Evolutionary conservation across 345 rosid genomes (phyloP).

Genomic region (Angophora floribunda): DNA sequence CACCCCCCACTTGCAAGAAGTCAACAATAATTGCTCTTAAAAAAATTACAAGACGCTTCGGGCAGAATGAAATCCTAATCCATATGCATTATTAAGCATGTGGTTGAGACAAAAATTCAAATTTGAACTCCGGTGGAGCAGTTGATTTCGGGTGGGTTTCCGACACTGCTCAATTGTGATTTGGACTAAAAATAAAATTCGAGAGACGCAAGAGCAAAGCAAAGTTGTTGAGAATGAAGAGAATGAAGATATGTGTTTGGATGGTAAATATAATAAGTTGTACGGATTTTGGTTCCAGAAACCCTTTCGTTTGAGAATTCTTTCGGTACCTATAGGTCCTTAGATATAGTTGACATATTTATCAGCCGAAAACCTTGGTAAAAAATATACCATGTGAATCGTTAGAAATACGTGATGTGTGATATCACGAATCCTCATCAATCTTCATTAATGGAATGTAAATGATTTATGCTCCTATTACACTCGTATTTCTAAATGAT

Average conservation of each 20-base stretch:
- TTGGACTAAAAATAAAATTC: background rate
- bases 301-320: background rate
- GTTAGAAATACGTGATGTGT: too few species aligned
- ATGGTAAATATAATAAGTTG: background rate
- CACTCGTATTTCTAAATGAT: too few species aligned
- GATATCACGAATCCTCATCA: background rate
- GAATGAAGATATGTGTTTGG: background rate
- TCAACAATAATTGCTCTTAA: background rate
- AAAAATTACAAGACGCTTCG: background rate
- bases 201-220: background rate
- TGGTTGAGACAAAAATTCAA: background rate
- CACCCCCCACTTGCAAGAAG: too few species aligned
- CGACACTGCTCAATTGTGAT: too few species aligned
- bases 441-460: background rate
- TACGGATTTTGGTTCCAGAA: background rate
- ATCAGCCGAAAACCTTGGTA: background rate
- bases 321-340: background rate
- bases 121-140: background rate
- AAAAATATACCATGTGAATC: too few species aligned
- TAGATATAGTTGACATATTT: background rate
- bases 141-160: background rate
- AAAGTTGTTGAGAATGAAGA: background rate
- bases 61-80: background rate
- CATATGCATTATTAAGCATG: background rate
- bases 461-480: background rate